These are phyloP conservation scores for Phytophthora meadii DNA, from an alignment of 352 stramenopile genomes.

Conservation along the genomic window DNA sequence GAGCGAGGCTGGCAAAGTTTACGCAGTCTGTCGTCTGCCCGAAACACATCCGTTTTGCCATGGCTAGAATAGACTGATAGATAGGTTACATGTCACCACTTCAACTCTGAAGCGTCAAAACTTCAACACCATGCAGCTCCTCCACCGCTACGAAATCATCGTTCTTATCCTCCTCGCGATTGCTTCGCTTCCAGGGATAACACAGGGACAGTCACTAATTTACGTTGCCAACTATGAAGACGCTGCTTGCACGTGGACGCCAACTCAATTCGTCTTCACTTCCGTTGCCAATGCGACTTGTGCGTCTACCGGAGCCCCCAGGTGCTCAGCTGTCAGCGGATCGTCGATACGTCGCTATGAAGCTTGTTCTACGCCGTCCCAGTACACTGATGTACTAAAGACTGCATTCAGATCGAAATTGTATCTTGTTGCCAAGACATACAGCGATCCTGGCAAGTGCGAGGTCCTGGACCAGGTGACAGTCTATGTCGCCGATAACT, in stretches of 20 bases:
- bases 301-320: not conserved
- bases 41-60: not conserved
- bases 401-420: slow-evolving; percentile 8
- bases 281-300: not conserved
- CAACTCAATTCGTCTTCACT: slow-evolving; percentile 8
- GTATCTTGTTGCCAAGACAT: slow-evolving; percentile 5
- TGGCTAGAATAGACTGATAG: too few relatives aligned
- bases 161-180: not conserved
- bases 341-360: not conserved
- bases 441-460: not conserved
- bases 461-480: not conserved
- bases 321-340: not conserved
- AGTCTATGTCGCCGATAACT: slow-evolving; percentile 1
- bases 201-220: not conserved
- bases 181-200: not conserved
- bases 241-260: not conserved
- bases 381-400: not conserved
- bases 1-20: slow-evolving; percentile 1
- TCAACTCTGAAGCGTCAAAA: not conserved
- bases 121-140: not conserved
- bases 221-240: slow-evolving; percentile 1
- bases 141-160: not conserved
- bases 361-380: not conserved
- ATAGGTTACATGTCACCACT: too few relatives aligned
- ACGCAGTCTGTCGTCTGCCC: not conserved